Evolutionary conservation across 805 yeast genomes (phyloP), one percentile per base, ranked within the genome.

Genomic region (Torulaspora indica): DNA sequence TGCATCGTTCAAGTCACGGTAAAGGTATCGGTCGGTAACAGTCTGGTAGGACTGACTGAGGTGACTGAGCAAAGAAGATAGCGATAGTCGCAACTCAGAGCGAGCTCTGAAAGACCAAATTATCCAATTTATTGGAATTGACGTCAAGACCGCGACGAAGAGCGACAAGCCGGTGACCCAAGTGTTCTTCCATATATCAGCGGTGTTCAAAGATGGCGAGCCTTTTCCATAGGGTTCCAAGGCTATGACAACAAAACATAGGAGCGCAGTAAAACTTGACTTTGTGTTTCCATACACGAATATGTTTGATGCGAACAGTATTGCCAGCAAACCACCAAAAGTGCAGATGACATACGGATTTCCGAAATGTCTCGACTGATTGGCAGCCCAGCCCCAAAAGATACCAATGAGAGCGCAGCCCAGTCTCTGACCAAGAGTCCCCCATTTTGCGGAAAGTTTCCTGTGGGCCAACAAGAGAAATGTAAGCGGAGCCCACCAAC

Each of bases 81-180:
- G 54, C 0, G 76, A 68, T 2, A 58, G 43, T 27, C 71, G 64
- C 4, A 74, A 59, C 42, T 73, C 76, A 8, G 59, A 61, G 32
- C 71, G 66, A 3, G 78, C 74, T 17, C 63, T 63, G 52, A 72
- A 73, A 1, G 79, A 74, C 77, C 78, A 74, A 10, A 74, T 52
- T 0, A 72, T 36, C 75, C 77, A 73, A 43, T 69, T 72, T 5
- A 69, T 55, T 1, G 69, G 51, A 20, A 71, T 59, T 0, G 77
- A 58, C 0, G 66, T 45, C 7, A 62, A 18, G 9, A 72, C 50
- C 10, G 75, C 72, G n/a, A 74, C 61, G 9, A 72, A 46, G 1
- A 73, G 51, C 3, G 72, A 60, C 2, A 71, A 33, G 5, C 72
- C 64, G 0, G 70, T 63, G 0, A 64, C 57, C 77, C 77, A 73